Evolutionary conservation across 495 filamentous ascomycete genomes (phyloP).

Genomic region (Penicillium coprophilum): DNA sequence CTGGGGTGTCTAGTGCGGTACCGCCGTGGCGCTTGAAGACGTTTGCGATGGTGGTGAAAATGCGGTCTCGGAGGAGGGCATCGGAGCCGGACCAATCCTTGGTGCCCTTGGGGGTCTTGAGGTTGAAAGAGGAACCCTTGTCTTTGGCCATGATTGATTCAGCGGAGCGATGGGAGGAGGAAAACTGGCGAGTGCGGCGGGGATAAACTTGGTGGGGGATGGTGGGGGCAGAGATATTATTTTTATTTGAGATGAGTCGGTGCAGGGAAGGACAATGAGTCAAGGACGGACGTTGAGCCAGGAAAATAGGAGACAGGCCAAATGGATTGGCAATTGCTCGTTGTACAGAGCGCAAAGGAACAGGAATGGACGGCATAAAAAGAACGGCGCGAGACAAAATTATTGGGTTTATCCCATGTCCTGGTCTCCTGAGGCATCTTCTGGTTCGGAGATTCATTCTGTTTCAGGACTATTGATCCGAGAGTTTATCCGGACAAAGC

Average conservation of each 20-base stretch:
- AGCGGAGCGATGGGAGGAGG: constrained; percentile 24
- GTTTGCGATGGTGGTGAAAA: constrained; percentile 76
- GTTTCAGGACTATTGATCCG: constrained; percentile 23
- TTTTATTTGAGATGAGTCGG: constrained; percentile 32
- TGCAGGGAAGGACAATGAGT: constrained; percentile 21
- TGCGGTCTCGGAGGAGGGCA: constrained; percentile 57
- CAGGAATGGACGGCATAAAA: constrained; percentile 30
- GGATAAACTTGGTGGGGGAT: constrained; percentile 38
- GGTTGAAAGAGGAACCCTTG: constrained; percentile 37
- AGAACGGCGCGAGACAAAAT: constrained; percentile 16
- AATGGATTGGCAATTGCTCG: constrained; percentile 27
- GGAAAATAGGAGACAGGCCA: constrained; percentile 5
- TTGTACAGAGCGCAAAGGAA: constrained; percentile 25
- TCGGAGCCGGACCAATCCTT: constrained; percentile 43
- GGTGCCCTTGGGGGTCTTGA: constrained; percentile 53
- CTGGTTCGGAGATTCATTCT: constrained; percentile 20
- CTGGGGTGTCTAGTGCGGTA: constrained; percentile 81
- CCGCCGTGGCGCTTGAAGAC: constrained; percentile 91
- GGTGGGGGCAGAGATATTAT: constrained; percentile 38
- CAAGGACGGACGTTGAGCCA: constrained; percentile 22
- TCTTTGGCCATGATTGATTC: constrained; percentile 36
- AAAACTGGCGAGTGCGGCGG: constrained; percentile 34
- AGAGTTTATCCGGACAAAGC: constrained; percentile 16
- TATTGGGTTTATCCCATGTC: neutral
- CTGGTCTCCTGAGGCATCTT: constrained; percentile 11